A percentile compares a stretch with the other conserved stretches of the same genome.
Conservation (phyloP, 129 eudicot genomes). For the Chrysanthemum makinoi region DNA sequence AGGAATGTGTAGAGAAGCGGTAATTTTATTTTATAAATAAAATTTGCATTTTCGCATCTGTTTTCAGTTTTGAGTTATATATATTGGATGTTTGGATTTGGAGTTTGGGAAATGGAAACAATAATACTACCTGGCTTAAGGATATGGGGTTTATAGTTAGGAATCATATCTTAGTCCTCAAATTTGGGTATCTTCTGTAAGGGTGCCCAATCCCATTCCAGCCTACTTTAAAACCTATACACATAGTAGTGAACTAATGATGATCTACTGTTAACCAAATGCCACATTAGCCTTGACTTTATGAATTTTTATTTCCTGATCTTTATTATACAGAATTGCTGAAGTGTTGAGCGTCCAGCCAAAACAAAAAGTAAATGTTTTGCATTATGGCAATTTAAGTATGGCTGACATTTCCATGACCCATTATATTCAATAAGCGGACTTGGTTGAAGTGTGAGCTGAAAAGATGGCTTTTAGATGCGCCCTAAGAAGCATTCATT, state of each 20-base stretch:
- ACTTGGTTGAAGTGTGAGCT: background rate
- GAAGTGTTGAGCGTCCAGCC: background rate
- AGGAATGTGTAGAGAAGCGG: no score
- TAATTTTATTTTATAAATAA: no score
- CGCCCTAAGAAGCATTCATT: background rate
- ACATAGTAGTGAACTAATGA: no score
- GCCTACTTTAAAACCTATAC: slow-evolving; percentile 55
- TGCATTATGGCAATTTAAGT: background rate
- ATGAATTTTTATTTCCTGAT: slow-evolving; percentile 26
- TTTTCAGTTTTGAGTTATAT: background rate
- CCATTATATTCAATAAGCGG: background rate
- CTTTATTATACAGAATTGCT: no score
- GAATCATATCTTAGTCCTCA: slow-evolving; percentile 83
- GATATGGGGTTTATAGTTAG: slow-evolving; percentile 89
- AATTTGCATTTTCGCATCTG: no score
- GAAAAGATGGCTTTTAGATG: no score
- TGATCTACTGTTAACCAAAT: no score
- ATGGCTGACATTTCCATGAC: background rate
- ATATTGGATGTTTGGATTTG: slow-evolving; percentile 45
- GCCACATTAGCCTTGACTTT: slow-evolving; percentile 52
- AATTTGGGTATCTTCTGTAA: slow-evolving; percentile 35
- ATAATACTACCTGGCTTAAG: no score
- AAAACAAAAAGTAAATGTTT: background rate
- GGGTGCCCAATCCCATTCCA: slow-evolving; percentile 26
- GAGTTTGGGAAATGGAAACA: slow-evolving; percentile 76